A percentile compares a stretch with the other conserved stretches of the same genome.
These are phyloP conservation scores for Pontederia paniculata DNA, from an alignment of 176 grass and related monocot species.

Conservation along the genomic window DNA sequence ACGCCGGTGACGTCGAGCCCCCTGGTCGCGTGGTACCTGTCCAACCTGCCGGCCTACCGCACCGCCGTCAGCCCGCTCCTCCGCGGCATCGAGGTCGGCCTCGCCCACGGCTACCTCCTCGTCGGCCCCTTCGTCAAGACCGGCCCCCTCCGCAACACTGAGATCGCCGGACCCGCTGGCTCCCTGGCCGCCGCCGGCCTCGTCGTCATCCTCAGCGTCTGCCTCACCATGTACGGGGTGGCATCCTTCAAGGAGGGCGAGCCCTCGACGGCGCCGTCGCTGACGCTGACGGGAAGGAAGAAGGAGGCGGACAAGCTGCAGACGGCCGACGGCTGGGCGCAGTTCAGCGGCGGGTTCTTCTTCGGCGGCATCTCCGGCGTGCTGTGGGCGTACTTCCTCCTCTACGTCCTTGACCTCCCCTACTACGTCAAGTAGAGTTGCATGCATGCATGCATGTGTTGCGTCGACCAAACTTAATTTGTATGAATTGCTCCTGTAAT, in stretches of 20 bases:
- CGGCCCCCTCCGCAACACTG: slow-evolving; percentile 86
- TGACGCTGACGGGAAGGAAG: slow-evolving; percentile 82
- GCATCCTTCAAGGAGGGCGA: slow-evolving; percentile 69
- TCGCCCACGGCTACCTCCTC: slow-evolving; percentile 89
- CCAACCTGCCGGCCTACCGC: slow-evolving; percentile 94
- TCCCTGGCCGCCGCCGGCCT: slow-evolving; percentile 63
- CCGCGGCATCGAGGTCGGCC: slow-evolving; percentile 78
- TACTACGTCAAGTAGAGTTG: slow-evolving; percentile 95
- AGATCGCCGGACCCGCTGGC: slow-evolving; percentile 57
- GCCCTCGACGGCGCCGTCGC: slow-evolving; percentile 56
- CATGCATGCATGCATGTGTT: no score
- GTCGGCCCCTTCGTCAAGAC: slow-evolving; percentile 84
- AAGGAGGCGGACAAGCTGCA: slow-evolving; percentile 96
- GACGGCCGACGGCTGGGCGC: slow-evolving; percentile 78
- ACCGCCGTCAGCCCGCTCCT: slow-evolving; percentile 91
- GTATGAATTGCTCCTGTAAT: no score
- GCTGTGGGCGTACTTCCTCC: slow-evolving; percentile 85
- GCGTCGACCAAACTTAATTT: no score
- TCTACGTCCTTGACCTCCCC: slow-evolving; percentile 94
- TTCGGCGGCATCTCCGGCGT: slow-evolving; percentile 85
- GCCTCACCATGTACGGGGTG: slow-evolving; percentile 79
- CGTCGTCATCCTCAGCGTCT: slow-evolving; percentile 79
- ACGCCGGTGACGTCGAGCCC: slow-evolving; percentile 89
- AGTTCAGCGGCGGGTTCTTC: slow-evolving; percentile 90
- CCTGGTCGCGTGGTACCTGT: slow-evolving; percentile 81